Conservation (phyloP, 306 rosid genomes). For the Abrus precatorius region DNA sequence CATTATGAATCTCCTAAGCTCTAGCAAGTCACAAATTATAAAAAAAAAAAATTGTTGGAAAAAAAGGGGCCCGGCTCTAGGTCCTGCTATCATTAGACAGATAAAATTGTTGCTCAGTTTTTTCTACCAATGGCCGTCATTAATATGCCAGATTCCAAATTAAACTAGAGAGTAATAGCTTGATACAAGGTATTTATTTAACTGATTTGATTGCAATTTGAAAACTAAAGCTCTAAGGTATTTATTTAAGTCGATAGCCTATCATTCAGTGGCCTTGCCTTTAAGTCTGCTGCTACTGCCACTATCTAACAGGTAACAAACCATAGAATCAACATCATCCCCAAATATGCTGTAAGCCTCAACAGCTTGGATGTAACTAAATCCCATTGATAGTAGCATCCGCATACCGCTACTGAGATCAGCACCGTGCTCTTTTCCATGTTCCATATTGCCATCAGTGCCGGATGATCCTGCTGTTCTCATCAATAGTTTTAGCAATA, state of each 20-base stretch:
- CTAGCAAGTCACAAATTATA: too few species aligned
- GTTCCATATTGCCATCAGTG: constrained; percentile 56
- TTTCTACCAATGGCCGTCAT: not conserved
- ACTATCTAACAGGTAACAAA: constrained; percentile 85
- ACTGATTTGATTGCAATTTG: not conserved
- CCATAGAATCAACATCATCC: constrained; percentile 95
- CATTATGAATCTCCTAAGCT: too few species aligned
- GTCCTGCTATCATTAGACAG: not conserved
- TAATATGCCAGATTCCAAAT: constrained; percentile 23
- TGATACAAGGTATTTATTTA: constrained; percentile 35
- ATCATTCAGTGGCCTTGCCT: constrained; percentile 92
- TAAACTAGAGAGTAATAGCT: not conserved
- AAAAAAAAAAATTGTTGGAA: not conserved
- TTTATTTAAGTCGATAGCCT: not conserved
- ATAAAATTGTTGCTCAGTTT: not conserved
- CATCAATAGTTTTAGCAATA: constrained; percentile 34
- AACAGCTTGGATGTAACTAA: constrained; percentile 81
- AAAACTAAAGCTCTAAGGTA: not conserved
- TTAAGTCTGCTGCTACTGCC: constrained; percentile 82
- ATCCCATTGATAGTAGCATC: constrained; percentile 86
- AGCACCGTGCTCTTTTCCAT: constrained; percentile 57
- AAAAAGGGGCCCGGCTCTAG: not conserved
- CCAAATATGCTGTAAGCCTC: constrained; percentile 97
- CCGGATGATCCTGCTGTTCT: constrained; percentile 67
- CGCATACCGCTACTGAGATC: constrained; percentile 74